These are phyloP conservation scores for Dysphania ambrosioides DNA, from an alignment of 148 eudicot genomes.

Conservation along the genomic window DNA sequence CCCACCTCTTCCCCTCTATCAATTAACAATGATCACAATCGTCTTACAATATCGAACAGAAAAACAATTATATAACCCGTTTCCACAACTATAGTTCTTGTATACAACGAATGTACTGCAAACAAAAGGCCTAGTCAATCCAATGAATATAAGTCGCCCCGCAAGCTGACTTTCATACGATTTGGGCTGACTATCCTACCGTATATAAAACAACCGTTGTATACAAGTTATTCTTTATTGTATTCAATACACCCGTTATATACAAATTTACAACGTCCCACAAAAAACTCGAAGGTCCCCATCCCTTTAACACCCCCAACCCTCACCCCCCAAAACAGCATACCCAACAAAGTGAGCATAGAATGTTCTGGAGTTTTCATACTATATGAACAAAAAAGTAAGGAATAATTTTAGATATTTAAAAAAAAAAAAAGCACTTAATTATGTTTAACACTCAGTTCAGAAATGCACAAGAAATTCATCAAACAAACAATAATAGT, in stretches of 20 bases:
- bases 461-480: conserved; percentile 15
- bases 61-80: neutral
- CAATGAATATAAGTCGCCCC: neutral
- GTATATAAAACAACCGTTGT: neutral
- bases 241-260: neutral
- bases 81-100: neutral
- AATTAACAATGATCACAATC: neutral
- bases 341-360: neutral
- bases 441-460: conserved; percentile 4
- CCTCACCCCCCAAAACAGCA: neutral
- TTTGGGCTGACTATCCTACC: neutral
- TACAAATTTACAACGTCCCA: neutral
- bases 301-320: neutral
- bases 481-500: conserved; percentile 12
- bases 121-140: no score
- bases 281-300: neutral
- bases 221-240: neutral
- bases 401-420: neutral
- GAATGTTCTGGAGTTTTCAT: neutral
- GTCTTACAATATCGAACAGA: neutral
- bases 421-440: no score
- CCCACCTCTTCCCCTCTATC: conserved; percentile 3
- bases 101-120: no score
- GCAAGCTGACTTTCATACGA: neutral
- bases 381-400: neutral